Evolutionary conservation across 1,284 basidiomycete genomes (phyloP).

Genomic region (Boletus sp.): DNA sequence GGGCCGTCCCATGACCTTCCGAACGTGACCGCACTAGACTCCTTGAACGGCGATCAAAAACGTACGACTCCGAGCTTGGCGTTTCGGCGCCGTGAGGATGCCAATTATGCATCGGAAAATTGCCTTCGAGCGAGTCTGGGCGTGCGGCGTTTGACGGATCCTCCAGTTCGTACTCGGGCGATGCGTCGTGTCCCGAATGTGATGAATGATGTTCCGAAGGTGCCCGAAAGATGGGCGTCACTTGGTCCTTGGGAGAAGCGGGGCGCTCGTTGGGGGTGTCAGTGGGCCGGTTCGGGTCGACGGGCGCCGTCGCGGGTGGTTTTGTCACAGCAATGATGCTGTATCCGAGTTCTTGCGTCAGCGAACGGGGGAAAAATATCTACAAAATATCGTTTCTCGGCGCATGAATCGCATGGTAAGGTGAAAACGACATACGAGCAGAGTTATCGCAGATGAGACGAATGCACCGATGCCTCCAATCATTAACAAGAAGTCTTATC

Average conservation of each 20-base stretch:
- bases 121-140: slow-evolving; percentile 25
- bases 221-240: slow-evolving; percentile 9
- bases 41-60: slow-evolving; percentile 30
- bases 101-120: slow-evolving; percentile 26
- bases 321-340: slow-evolving; percentile 31
- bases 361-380: slow-evolving; percentile 75
- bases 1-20: slow-evolving; percentile 23
- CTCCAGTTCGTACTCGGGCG: slow-evolving; percentile 31
- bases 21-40: slow-evolving; percentile 31
- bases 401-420: neutral
- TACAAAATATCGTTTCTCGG: slow-evolving; percentile 23
- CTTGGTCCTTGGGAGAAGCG: slow-evolving; percentile 25
- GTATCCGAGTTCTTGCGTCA: slow-evolving; percentile 59
- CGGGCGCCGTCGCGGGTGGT: slow-evolving; percentile 13
- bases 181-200: slow-evolving; percentile 27
- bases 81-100: slow-evolving; percentile 14
- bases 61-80: slow-evolving; percentile 23
- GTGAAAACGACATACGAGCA: slow-evolving; percentile 44
- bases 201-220: slow-evolving; percentile 20
- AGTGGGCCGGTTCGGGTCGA: slow-evolving; percentile 12
- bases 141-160: slow-evolving; percentile 16
- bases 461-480: slow-evolving; percentile 66
- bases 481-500: slow-evolving; percentile 61
- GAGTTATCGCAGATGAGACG: slow-evolving; percentile 68
- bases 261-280: slow-evolving; percentile 5